These are phyloP conservation scores for Coniochaeta sp. DNA, from an alignment of 2,329 filamentous ascomycete species.

Conservation along the genomic window DNA sequence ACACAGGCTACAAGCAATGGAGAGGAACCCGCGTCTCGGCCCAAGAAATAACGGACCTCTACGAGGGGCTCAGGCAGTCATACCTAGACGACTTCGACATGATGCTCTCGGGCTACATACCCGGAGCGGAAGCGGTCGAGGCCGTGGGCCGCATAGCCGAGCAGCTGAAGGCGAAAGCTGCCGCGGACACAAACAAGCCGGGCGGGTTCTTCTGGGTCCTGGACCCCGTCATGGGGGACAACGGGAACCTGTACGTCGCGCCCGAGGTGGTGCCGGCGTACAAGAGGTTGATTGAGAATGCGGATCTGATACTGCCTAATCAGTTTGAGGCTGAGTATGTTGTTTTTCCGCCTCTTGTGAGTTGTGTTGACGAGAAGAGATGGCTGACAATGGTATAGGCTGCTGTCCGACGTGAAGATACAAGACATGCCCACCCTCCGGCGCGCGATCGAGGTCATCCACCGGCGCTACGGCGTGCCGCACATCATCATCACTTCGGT, in stretches of 20 bases:
- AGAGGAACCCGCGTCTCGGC: constrained; percentile 79
- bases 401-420: constrained; percentile 81
- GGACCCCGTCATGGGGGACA: constrained; percentile 97
- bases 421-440: constrained; percentile 65
- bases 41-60: constrained; percentile 76
- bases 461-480: constrained; percentile 68
- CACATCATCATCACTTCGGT: constrained; percentile 93
- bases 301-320: constrained; percentile 90
- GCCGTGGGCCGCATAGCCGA: constrained; percentile 78
- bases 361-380: neutral
- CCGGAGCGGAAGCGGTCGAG: constrained; percentile 75
- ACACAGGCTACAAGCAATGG: constrained; percentile 85
- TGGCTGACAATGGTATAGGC: no score
- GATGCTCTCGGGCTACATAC: constrained; percentile 91
- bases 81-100: constrained; percentile 87
- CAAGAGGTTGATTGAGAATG: constrained; percentile 68
- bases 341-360: neutral
- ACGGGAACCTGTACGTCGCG: constrained; percentile 84
- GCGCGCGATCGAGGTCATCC: constrained; percentile 68
- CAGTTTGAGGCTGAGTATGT: constrained; percentile 90
- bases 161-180: constrained; percentile 65
- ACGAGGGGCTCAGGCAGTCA: constrained; percentile 74
- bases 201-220: constrained; percentile 94
- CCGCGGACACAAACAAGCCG: constrained; percentile 46
- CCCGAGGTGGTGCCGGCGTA: constrained; percentile 90